Evolutionary conservation across 2,329 filamentous ascomycete species (phyloP).

Genomic region (Dryadomyces sulphureus): DNA sequence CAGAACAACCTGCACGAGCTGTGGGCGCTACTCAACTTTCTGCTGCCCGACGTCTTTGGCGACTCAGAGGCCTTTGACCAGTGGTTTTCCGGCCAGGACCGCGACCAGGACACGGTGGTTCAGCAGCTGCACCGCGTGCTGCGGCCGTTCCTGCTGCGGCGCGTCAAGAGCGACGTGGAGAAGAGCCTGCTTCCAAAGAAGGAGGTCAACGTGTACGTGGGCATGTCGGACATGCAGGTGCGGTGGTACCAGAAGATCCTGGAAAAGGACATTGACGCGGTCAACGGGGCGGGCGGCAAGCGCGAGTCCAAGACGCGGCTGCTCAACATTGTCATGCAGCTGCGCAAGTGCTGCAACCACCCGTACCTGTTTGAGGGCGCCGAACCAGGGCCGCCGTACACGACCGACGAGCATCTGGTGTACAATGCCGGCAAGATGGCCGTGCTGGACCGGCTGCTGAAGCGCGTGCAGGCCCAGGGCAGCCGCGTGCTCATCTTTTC

Average conservation of each 20-base stretch:
- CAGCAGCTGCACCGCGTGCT: conserved; percentile 90
- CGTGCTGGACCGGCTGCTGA: conserved; percentile 82
- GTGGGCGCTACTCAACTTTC: conserved; percentile 93
- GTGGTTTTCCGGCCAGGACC: conserved; percentile 87
- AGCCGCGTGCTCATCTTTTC: conserved; percentile 98
- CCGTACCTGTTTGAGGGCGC: conserved; percentile 96
- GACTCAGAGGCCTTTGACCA: conserved; percentile 94
- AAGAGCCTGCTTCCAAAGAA: conserved; percentile 97
- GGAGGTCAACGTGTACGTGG: conserved; percentile 90
- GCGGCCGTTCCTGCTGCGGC: conserved; percentile 82
- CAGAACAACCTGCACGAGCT: conserved; percentile 98
- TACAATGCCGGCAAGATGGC: conserved; percentile 96
- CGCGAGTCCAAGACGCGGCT: conserved; percentile 94
- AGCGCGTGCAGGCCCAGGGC: conserved; percentile 68
- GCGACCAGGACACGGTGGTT: conserved; percentile 88
- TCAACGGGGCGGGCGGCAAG: conserved; percentile 92
- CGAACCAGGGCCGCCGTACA: conserved; percentile 93
- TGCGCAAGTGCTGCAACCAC: conserved; percentile 97
- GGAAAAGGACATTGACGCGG: conserved; percentile 96
- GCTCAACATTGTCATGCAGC: conserved; percentile 98
- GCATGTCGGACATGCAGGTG: conserved; percentile 98
- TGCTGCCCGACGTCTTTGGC: conserved; percentile 95
- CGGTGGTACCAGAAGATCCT: conserved; percentile 99
- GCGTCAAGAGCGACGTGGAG: conserved; percentile 95
- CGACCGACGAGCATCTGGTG: conserved; percentile 89